A percentile compares a stretch with the other conserved stretches of the same genome.
Evolutionary conservation across 257 asterid genomes (phyloP).

Genomic region (Nicotiana tomentosiformis): DNA sequence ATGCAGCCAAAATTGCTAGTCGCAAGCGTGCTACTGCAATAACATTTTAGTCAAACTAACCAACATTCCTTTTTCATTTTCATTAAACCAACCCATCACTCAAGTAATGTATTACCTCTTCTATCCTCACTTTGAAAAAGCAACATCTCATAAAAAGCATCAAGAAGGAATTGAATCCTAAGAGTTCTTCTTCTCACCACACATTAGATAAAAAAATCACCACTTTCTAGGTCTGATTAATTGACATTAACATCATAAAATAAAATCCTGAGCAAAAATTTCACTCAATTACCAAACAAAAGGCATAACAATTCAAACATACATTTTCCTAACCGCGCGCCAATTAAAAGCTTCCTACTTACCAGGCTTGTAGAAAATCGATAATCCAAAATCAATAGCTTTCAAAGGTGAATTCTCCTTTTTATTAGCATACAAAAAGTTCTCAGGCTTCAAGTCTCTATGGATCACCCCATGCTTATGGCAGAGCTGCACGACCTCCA

Average conservation of each 20-base stretch:
- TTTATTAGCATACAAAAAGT: conserved; percentile 73
- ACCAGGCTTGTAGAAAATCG: conserved; percentile 96
- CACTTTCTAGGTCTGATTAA: not conserved
- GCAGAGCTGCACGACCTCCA: conserved; percentile 86
- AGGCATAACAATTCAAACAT: not conserved
- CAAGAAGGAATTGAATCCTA: not conserved
- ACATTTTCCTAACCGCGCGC: not conserved
- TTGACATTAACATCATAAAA: not conserved
- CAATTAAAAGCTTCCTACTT: conserved; percentile 2
- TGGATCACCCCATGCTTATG: conserved; percentile 94
- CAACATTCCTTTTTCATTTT: not conserved
- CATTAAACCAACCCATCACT: not conserved
- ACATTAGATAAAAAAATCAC: not conserved
- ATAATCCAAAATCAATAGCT: conserved; percentile 92
- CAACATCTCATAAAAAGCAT: not conserved
- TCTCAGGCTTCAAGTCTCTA: conserved; percentile 92
- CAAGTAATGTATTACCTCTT: not conserved
- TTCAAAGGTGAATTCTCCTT: conserved; percentile 93
- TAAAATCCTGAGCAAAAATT: not conserved
- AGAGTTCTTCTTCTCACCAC: not conserved
- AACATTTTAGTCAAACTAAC: not conserved
- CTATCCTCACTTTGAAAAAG: not conserved
- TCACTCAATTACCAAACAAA: not conserved
- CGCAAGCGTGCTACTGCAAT: not conserved
- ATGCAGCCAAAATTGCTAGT: not conserved